A percentile compares a stretch with the other conserved stretches of the same genome.
phyloP scores from a whole-genome alignment of 768 basidiomycete genomes.

The Tricholomella constricta region DNA sequence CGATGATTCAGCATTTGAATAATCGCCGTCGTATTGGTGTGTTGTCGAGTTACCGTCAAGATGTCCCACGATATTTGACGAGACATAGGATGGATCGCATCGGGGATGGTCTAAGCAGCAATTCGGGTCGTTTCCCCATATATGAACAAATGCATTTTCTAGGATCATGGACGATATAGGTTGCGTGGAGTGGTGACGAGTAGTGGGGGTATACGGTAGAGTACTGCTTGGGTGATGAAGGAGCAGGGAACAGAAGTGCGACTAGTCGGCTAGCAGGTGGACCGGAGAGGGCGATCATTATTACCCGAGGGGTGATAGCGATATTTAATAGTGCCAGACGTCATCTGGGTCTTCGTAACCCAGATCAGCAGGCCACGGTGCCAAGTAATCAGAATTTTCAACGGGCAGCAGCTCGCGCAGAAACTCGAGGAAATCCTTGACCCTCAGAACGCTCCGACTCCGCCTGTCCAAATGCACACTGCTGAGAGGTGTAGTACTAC shows the following conservation, averaged over 20 bases:
- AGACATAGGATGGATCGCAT: too few species aligned
- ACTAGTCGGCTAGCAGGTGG: too few species aligned
- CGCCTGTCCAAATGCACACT: conserved; percentile 37
- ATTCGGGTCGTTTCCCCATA: too few species aligned
- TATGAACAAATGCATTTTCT: too few species aligned
- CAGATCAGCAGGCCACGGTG: conserved; percentile 40
- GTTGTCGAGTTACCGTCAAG: not conserved
- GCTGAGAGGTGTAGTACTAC: conserved; percentile 19
- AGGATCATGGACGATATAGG: too few species aligned
- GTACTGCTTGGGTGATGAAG: too few species aligned
- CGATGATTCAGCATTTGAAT: conserved; percentile 5
- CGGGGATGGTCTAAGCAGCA: too few species aligned
- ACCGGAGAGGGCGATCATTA: too few species aligned
- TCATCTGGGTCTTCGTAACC: conserved; percentile 39
- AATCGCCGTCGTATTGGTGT: conserved; percentile 1
- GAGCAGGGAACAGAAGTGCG: too few species aligned
- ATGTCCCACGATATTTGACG: not conserved
- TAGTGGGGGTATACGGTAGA: too few species aligned
- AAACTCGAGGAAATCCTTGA: conserved; percentile 29
- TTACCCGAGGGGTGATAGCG: not conserved
- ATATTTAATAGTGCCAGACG: conserved; percentile 21
- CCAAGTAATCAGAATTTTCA: conserved; percentile 22
- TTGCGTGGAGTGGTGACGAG: too few species aligned
- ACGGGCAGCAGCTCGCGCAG: conserved; percentile 32
- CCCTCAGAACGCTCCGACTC: conserved; percentile 35